Base-by-base conservation (phyloP, 495 filamentous ascomycete species). In the Copromyces sp. region DNA sequence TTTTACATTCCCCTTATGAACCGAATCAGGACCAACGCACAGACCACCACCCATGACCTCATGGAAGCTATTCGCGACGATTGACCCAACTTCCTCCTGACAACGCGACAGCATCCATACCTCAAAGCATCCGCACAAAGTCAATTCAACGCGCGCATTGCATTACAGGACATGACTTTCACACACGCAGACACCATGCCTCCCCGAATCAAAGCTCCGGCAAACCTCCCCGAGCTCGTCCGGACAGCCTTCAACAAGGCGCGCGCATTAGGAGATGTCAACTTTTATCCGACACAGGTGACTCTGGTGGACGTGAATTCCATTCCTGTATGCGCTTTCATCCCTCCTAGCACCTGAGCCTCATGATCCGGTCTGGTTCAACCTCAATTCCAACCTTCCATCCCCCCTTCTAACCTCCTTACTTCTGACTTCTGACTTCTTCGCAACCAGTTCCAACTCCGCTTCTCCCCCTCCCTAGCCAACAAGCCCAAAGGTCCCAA, bases 401-500 rank as follows among this genome's bases (percentile, higher is more conserved):
- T n/a, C n/a, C n/a, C n/a, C n/a, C n/a, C 24, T 24, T 24, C 42
- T n/a, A 24, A 47, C 68, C 20, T 32, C 17, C 39, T 9, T 24
- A 24, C 24, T 24, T 24, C 24, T 24, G 24, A 24, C 24, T 24
- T 24, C 24, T 24, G 24, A 24, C 24, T 24, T 24, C 24, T 24
- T 24, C 24, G 24, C 24, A 24, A 24, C 24, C 44, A 81, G 80
- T 94, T 91, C 80, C 92, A 95, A 85, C 83, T 95, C 24, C 90
- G 92, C 47, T 95, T 89, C 82, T 93, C 92, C 70, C 92, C 92
- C 3, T 85, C 91, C 6, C 88, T 96, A 4, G 88, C 89, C 39
- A 88, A 90, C 73, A 95, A 94, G 78, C 91, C 92, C 7, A 84
- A 83, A 74, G 78, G 81, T 12, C 81, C 81, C 11, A 81, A 81